Evolutionary conservation across 768 basidiomycete species (phyloP).

Genomic region (Psilocybe azurescens): DNA sequence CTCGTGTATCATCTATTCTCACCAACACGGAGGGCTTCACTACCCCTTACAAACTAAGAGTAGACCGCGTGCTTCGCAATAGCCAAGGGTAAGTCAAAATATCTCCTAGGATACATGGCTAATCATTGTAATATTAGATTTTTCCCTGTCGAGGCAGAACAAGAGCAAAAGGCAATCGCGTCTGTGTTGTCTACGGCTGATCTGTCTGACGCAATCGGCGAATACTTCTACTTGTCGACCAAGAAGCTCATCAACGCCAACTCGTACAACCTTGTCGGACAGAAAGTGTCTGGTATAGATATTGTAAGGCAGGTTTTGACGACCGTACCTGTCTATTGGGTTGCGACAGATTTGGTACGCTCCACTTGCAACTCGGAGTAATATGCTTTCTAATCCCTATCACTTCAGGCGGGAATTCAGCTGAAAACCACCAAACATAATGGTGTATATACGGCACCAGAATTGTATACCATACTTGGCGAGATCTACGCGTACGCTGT

Average conservation of each 20-base stretch:
- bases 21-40: conserved; percentile 49
- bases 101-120: neutral
- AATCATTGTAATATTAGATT: conserved; percentile 49
- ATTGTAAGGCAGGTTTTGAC: conserved; percentile 73
- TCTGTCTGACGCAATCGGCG: conserved; percentile 51
- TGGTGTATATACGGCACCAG: conserved; percentile 67
- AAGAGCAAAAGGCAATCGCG: conserved; percentile 54
- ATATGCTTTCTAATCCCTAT: neutral
- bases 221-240: conserved; percentile 72
- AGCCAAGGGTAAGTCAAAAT: conserved; percentile 57
- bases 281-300: conserved; percentile 60
- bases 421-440: conserved; percentile 61
- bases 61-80: conserved; percentile 52
- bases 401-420: conserved; percentile 67
- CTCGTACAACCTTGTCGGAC: conserved; percentile 64
- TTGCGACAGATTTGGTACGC: conserved; percentile 65
- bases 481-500: conserved; percentile 72
- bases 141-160: conserved; percentile 60
- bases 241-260: conserved; percentile 55
- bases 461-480: conserved; percentile 66
- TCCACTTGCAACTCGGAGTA: neutral
- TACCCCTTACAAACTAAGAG: conserved; percentile 54
- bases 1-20: conserved; percentile 58
- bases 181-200: conserved; percentile 54
- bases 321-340: conserved; percentile 71